These are phyloP conservation scores for Aegilops speltoides DNA, from an alignment of 176 grass and related monocot species.

Conservation along the genomic window DNA sequence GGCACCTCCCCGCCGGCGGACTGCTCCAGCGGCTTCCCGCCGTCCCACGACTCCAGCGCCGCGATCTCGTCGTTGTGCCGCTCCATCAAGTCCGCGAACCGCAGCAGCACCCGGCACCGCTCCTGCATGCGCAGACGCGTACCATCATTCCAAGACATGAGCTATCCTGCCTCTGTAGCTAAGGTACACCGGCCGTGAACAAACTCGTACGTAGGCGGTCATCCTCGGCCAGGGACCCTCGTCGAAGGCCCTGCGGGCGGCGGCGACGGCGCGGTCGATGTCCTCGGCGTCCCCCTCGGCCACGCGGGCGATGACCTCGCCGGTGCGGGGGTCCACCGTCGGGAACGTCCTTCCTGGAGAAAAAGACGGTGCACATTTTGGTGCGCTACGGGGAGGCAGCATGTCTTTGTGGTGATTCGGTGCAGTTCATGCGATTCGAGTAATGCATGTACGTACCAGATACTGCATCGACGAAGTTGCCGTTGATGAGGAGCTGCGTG, in stretches of 20 bases:
- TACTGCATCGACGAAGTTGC: slow-evolving; percentile 80
- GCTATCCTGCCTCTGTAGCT: background rate
- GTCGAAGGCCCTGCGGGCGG: slow-evolving; percentile 80
- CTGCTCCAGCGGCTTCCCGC: slow-evolving; percentile 87
- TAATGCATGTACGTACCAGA: slow-evolving; percentile 49
- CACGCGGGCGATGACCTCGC: slow-evolving; percentile 74
- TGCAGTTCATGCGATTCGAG: background rate
- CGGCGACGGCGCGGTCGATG: slow-evolving; percentile 52
- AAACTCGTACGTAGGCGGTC: slow-evolving; percentile 67
- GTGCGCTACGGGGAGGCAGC: too few relatives aligned
- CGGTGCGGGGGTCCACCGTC: slow-evolving; percentile 73
- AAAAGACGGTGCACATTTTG: background rate
- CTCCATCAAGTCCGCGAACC: slow-evolving; percentile 91
- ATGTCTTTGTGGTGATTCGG: background rate
- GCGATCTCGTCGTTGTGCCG: slow-evolving; percentile 71
- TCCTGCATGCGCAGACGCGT: slow-evolving; percentile 35
- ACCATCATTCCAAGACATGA: background rate
- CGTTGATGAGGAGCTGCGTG: slow-evolving; percentile 83
- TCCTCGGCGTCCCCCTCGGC: slow-evolving; percentile 73
- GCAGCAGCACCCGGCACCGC: slow-evolving; percentile 62
- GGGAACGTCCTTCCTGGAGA: slow-evolving; percentile 71
- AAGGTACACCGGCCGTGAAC: background rate
- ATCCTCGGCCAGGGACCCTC: slow-evolving; percentile 86
- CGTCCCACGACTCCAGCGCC: slow-evolving; percentile 96
- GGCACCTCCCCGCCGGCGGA: slow-evolving; percentile 55